Conservation (phyloP, 371 early-diverging fungal species). For the Lichtheimia hyalospora region DNA sequence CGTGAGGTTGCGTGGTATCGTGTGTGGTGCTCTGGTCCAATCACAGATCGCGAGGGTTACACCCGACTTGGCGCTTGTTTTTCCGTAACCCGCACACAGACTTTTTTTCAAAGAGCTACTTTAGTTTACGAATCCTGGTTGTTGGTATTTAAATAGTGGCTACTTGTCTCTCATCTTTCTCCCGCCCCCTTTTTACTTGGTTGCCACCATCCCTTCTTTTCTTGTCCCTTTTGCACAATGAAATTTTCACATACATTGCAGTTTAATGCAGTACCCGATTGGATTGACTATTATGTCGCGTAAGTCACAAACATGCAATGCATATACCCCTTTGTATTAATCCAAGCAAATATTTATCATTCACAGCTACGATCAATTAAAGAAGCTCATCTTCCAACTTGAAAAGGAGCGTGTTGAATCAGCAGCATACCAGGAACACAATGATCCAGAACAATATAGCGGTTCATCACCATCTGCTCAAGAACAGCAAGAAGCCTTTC, state of each 20-base stretch:
- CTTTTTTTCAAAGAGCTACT: neutral
- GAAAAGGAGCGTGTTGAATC: constrained; percentile 83
- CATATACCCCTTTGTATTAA: neutral
- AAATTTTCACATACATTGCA: constrained; percentile 89
- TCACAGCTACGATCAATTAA: constrained; percentile 80
- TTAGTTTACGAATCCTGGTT: neutral
- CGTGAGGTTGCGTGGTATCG: constrained; percentile 15
- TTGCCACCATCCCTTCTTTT: neutral
- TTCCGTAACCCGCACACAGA: neutral
- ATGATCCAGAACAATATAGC: constrained; percentile 17
- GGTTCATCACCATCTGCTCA: neutral
- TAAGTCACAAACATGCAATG: constrained; percentile 31
- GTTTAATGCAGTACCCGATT: constrained; percentile 90
- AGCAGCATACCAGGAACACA: constrained; percentile 13
- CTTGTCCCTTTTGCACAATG: constrained; percentile 49
- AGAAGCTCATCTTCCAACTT: constrained; percentile 85
- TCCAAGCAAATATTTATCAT: constrained; percentile 11
- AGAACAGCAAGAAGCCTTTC: constrained; percentile 38
- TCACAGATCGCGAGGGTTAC: constrained; percentile 1
- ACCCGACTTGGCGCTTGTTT: constrained; percentile 6
- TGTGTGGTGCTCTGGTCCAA: constrained; percentile 8
- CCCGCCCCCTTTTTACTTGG: no score
- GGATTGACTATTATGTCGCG: constrained; percentile 81
- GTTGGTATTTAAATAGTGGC: neutral
- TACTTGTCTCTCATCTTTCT: neutral